Percentiles rank a stretch among this genome's conserved stretches.
Evolutionary conservation across 1,284 basidiomycete genomes (phyloP).

Genomic region (Boletus sp.): DNA sequence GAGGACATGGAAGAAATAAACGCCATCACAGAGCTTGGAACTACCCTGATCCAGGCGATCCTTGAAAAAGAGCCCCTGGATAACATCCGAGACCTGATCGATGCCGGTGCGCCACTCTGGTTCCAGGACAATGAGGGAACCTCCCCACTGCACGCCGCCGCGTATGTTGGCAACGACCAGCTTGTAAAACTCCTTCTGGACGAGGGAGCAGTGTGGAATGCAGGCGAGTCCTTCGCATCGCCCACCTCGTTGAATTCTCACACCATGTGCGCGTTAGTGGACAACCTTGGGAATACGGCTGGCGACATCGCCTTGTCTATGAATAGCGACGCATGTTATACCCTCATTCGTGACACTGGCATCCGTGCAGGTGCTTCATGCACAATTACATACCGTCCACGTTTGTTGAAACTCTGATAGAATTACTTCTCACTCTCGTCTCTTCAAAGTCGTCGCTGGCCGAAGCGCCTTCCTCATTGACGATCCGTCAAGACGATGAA

Average conservation of each 20-base stretch:
- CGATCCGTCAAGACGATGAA: conserved; percentile 54
- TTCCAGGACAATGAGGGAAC: conserved; percentile 84
- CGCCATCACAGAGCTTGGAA: conserved; percentile 48
- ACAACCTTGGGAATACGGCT: conserved; percentile 75
- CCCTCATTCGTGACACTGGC: conserved; percentile 78
- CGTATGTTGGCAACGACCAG: conserved; percentile 62
- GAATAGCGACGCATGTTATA: conserved; percentile 74
- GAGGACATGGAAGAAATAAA: conserved; percentile 40
- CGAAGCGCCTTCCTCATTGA: conserved; percentile 42
- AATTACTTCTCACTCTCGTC: conserved; percentile 63
- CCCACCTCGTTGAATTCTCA: neutral
- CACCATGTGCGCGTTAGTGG: conserved; percentile 46
- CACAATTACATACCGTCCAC: neutral
- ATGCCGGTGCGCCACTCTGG: conserved; percentile 85
- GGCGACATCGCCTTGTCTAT: conserved; percentile 86
- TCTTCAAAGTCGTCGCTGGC: conserved; percentile 40
- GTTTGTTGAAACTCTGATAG: conserved; percentile 35
- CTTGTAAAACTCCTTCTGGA: conserved; percentile 68
- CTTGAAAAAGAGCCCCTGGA: conserved; percentile 47
- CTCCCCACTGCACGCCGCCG: conserved; percentile 86
- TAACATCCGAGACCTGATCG: conserved; percentile 53
- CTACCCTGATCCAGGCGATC: conserved; percentile 55
- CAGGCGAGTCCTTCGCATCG: conserved; percentile 45
- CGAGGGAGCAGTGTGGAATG: conserved; percentile 91
- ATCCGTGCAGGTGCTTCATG: conserved; percentile 67